These are phyloP conservation scores for Houttuynia cordata DNA, from an alignment of 164 flowering plant genomes.

Conservation along the genomic window DNA sequence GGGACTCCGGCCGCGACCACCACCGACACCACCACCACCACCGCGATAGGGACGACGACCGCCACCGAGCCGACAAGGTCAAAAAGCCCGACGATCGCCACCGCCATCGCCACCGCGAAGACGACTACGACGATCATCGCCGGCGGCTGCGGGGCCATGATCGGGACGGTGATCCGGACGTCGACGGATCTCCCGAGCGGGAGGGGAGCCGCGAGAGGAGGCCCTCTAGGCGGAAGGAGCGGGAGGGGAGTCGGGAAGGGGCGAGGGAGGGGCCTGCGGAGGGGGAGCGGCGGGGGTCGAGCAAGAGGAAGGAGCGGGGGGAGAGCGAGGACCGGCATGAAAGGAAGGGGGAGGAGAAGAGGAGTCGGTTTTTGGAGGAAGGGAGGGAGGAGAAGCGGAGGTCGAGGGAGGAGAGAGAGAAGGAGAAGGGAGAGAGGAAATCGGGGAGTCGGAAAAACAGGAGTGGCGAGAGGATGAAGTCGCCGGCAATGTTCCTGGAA, in stretches of 20 bases:
- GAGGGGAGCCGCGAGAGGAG: not conserved
- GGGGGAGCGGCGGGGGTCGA: not conserved
- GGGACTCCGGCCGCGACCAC: not conserved
- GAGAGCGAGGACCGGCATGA: conserved; percentile 1
- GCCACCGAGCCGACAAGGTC: not conserved
- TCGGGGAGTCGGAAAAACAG: not conserved
- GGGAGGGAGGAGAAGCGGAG: not conserved
- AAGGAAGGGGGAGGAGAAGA: not conserved
- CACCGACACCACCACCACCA: not conserved
- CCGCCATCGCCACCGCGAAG: not conserved
- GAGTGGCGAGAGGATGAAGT: not conserved
- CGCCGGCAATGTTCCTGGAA: not conserved
- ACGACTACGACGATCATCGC: not conserved
- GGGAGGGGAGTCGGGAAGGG: not conserved
- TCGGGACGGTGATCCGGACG: not conserved
- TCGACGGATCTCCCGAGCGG: not conserved
- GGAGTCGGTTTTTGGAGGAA: not conserved
- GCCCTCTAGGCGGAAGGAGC: not conserved
- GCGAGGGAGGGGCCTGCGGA: not conserved
- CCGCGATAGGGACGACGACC: not conserved
- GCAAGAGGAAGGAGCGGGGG: not conserved
- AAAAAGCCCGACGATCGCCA: not conserved
- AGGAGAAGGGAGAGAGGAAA: not conserved
- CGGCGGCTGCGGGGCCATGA: not conserved
- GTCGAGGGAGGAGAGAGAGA: not conserved